Evolutionary conservation across 208 protist genomes (phyloP), one percentile per base, ranked within the genome.

Genomic region (Leptomonas seymouri): DNA sequence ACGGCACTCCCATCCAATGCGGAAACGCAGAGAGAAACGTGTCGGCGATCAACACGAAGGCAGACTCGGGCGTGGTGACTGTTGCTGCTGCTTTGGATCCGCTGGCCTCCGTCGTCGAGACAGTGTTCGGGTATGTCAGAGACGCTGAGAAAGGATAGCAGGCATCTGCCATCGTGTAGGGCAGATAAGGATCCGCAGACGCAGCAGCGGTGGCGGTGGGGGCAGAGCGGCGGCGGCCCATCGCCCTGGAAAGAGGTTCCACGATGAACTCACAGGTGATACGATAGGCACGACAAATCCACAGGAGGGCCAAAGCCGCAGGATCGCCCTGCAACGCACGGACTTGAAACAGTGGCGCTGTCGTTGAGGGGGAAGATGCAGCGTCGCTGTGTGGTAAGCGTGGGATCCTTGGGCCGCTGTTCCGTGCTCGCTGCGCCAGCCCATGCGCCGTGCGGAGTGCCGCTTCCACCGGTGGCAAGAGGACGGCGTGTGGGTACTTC

Each of bases 281-380:
- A 44, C 59, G 75, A 67, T 87, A 85, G 12, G 89, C 80, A 11
- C 89, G 78, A 53, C 89, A 92, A 34, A 94, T 55, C 89, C 89
- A 94, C 27, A 92, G 64, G 31, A 94, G 74, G 8, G 86, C 81
- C 54, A 92, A 67, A 23, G 84, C 86, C 1, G 80, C 82, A 12
- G 89, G 89, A 50, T 94, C 89, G 25, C 76, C 76, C 50, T 89
- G 74, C 49, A 83, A 68, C 15, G 86, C 84, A 49, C 78, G 74
- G 25, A 94, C 66, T 30, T 79, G 71, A 36, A 94, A 82, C 20
- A 82, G 68, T 15, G 66, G 65, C 0, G 41, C 31, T 18, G 48
- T 20, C 5, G 39, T 21, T 65, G 63, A 49, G 41, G 57, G 46
- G 23, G 41, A 34, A 9, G 20, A 27, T n/a, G 31, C 16, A 41